These are phyloP conservation scores for Teratosphaeria zuluensis DNA, from an alignment of 2,329 filamentous ascomycete species.

Conservation along the genomic window DNA sequence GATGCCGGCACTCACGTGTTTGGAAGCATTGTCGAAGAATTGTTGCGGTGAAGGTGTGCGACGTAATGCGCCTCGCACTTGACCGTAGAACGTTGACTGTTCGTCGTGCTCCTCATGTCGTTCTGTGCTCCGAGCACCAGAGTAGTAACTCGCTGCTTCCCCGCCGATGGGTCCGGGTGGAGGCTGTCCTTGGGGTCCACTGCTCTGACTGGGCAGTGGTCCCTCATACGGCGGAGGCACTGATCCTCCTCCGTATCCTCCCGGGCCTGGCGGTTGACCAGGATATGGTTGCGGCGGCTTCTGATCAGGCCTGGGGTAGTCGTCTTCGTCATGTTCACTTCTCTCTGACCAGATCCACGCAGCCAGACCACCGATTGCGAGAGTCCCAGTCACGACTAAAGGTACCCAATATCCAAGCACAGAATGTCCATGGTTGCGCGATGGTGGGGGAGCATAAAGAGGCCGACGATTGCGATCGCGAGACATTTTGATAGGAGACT, in stretches of 20 bases:
- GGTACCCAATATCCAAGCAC: slow-evolving; percentile 82
- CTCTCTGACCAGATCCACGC: slow-evolving; percentile 94
- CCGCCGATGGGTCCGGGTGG: slow-evolving; percentile 18
- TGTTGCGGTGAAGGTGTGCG: slow-evolving; percentile 82
- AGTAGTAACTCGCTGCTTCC: slow-evolving; percentile 22
- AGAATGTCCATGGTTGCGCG: slow-evolving; percentile 40
- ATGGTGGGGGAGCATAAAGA: slow-evolving; percentile 22
- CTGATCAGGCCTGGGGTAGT: slow-evolving; percentile 23
- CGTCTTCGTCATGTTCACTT: slow-evolving; percentile 60
- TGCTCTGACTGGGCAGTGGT: slow-evolving; percentile 14
- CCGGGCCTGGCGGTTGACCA: slow-evolving; percentile 3
- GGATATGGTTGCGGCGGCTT: slow-evolving; percentile 21
- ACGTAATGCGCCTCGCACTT: slow-evolving; percentile 71
- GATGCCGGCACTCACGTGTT: slow-evolving; percentile 69
- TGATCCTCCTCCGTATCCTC: not conserved
- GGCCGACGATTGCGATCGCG: slow-evolving; percentile 36
- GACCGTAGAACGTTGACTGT: slow-evolving; percentile 22
- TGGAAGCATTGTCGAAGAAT: slow-evolving; percentile 73
- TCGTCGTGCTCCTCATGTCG: not conserved
- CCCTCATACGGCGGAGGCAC: slow-evolving; percentile 11
- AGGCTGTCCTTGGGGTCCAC: slow-evolving; percentile 15
- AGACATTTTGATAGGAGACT: not conserved
- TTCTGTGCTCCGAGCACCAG: not conserved
- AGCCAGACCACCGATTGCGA: slow-evolving; percentile 75
- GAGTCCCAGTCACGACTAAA: slow-evolving; percentile 72